phyloP scores from a whole-genome alignment of 805 yeast species.

The Komagataella ulmi region DNA sequence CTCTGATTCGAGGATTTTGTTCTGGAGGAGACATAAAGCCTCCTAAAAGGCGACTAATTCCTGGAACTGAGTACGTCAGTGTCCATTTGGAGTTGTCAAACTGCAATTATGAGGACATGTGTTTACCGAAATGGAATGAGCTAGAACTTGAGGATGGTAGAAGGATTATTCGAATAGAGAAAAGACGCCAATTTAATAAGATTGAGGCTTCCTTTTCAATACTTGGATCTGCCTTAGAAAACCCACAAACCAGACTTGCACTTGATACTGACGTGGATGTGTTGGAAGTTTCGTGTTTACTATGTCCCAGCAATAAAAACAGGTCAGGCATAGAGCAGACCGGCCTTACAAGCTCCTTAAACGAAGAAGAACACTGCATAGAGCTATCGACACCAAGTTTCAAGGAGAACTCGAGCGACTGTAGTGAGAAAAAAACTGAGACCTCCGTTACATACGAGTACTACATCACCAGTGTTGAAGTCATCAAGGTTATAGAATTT shows the following conservation, averaged over 20 bases:
- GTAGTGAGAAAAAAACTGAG: slow-evolving; percentile 1
- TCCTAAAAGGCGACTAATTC: slow-evolving; percentile 20
- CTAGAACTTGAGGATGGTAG: slow-evolving; percentile 35
- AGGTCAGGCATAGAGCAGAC: slow-evolving; percentile 12
- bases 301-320: slow-evolving; percentile 24
- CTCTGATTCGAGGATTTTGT: slow-evolving; percentile 40
- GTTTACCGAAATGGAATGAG: slow-evolving; percentile 35
- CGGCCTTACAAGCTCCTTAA: slow-evolving; percentile 1
- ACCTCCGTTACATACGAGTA: slow-evolving; percentile 12
- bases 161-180: slow-evolving; percentile 44
- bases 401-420: background rate
- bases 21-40: slow-evolving; percentile 49
- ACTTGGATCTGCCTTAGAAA: slow-evolving; percentile 35
- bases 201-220: slow-evolving; percentile 36
- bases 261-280: slow-evolving; percentile 28
- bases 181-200: slow-evolving; percentile 33
- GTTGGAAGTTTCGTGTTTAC: slow-evolving; percentile 48
- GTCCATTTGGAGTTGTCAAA: slow-evolving; percentile 33
- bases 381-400: background rate
- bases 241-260: slow-evolving; percentile 26
- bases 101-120: slow-evolving; percentile 31
- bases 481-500: slow-evolving; percentile 49
- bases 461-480: slow-evolving; percentile 57
- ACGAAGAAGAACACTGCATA: background rate
- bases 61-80: slow-evolving; percentile 21